Evolutionary conservation across 106 monocot genomes (phyloP).

Genomic region (Agapanthus africanus): DNA sequence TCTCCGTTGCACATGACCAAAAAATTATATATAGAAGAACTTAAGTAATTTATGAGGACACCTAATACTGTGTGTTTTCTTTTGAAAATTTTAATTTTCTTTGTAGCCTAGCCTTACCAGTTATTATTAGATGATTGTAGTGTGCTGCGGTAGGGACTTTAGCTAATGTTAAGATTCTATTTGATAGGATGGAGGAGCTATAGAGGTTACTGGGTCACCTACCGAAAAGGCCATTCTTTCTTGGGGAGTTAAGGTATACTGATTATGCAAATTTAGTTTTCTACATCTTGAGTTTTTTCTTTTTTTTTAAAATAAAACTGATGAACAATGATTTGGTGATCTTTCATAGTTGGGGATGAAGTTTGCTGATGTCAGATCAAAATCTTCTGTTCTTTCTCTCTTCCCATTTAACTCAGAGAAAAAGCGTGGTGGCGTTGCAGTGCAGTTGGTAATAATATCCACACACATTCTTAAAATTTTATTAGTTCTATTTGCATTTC

Average conservation of each 20-base stretch:
- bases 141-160: background rate
- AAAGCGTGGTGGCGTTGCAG: constrained; percentile 90
- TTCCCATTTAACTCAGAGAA: constrained; percentile 97
- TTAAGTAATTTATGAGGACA: background rate
- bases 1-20: too few species aligned
- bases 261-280: background rate
- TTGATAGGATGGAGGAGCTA: constrained; percentile 53
- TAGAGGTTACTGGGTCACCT: constrained; percentile 79
- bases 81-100: background rate
- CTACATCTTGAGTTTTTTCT: background rate
- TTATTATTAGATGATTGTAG: background rate
- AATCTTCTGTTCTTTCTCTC: constrained; percentile 58
- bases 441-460: constrained; percentile 42
- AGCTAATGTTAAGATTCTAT: background rate
- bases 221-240: constrained; percentile 91
- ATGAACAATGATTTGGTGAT: constrained; percentile 1
- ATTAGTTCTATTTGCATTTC: background rate
- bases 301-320: background rate
- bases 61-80: background rate
- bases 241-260: constrained; percentile 74
- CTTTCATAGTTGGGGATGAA: constrained; percentile 73
- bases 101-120: background rate
- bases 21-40: background rate
- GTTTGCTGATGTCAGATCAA: constrained; percentile 58
- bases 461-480: background rate